Evolutionary conservation across 2,329 filamentous ascomycete species (phyloP).

Genomic region (Neonectria neomacrospora): DNA sequence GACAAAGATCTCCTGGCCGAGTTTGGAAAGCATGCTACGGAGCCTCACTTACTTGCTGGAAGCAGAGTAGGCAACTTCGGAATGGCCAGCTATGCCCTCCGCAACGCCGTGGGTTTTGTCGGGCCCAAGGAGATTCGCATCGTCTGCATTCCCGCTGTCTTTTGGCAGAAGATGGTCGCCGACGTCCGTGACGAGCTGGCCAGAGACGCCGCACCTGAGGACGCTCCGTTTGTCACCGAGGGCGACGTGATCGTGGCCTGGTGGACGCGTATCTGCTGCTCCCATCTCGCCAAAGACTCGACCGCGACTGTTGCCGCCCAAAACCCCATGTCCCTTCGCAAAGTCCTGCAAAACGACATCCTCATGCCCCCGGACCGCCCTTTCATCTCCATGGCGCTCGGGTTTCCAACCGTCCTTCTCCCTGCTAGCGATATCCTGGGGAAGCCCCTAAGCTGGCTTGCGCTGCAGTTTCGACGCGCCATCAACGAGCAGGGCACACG

Average conservation of each 20-base stretch:
- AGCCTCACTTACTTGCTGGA: constrained; percentile 4
- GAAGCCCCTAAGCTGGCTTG: constrained; percentile 12
- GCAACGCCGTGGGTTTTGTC: too few species aligned
- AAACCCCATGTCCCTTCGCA: not conserved
- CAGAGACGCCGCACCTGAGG: not conserved
- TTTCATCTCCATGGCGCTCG: constrained; percentile 18
- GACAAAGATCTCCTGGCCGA: constrained; percentile 11
- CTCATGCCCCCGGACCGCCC: not conserved
- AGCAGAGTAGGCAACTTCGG: not conserved
- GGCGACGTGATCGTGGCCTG: constrained; percentile 9
- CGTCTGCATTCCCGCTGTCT: constrained; percentile 19
- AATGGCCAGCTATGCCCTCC: too few species aligned
- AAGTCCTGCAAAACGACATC: not conserved
- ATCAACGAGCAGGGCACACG: constrained; percentile 16
- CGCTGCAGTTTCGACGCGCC: not conserved
- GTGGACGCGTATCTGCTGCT: not conserved
- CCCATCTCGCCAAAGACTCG: not conserved
- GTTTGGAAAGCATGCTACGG: constrained; percentile 18
- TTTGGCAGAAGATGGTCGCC: constrained; percentile 5
- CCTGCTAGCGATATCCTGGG: not conserved
- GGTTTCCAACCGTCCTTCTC: constrained; percentile 5
- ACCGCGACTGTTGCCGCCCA: not conserved
- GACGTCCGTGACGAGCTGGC: constrained; percentile 1
- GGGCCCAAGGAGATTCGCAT: constrained; percentile 18
- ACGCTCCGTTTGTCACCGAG: constrained; percentile 5